Percentiles rank a stretch among this genome's conserved stretches.
These are phyloP conservation scores for Saturnispora quitensis DNA, from an alignment of 805 yeast species.

Conservation along the genomic window DNA sequence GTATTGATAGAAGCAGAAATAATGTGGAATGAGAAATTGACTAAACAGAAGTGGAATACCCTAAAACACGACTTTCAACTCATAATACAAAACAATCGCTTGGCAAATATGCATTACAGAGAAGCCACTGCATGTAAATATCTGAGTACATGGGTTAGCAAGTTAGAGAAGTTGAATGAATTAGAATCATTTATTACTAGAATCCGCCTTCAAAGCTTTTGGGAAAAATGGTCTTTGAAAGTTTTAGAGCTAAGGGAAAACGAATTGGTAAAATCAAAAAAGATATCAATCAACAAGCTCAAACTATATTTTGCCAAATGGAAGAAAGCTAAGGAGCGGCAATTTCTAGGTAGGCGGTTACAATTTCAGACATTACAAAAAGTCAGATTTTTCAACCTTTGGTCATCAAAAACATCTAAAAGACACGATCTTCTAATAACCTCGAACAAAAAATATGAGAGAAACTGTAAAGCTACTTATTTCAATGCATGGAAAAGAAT, in stretches of 20 bases:
- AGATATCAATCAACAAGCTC: not conserved
- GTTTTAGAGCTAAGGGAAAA: not conserved
- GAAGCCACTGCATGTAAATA: not conserved
- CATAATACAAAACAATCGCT: not conserved
- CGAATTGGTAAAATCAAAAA: not conserved
- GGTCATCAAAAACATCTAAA: constrained; percentile 1
- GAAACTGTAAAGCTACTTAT: not conserved
- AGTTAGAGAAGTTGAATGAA: not conserved
- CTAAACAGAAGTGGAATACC: not conserved
- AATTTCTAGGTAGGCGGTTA: not conserved
- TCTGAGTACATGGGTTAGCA: not conserved
- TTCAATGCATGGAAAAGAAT: not conserved
- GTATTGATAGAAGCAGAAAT: not conserved
- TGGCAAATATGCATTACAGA: not conserved
- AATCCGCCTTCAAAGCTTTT: not conserved
- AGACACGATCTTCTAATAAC: not conserved
- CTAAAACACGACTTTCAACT: not conserved
- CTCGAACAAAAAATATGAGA: not conserved
- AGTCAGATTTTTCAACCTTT: not conserved
- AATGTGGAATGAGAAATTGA: not conserved
- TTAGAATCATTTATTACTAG: not conserved
- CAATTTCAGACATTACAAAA: not conserved
- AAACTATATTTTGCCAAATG: not conserved
- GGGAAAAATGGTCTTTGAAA: not conserved
- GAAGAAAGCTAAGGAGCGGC: constrained; percentile 4